These are phyloP conservation scores for Metarhizium album DNA, from an alignment of 2,329 filamentous ascomycete species.

Conservation along the genomic window DNA sequence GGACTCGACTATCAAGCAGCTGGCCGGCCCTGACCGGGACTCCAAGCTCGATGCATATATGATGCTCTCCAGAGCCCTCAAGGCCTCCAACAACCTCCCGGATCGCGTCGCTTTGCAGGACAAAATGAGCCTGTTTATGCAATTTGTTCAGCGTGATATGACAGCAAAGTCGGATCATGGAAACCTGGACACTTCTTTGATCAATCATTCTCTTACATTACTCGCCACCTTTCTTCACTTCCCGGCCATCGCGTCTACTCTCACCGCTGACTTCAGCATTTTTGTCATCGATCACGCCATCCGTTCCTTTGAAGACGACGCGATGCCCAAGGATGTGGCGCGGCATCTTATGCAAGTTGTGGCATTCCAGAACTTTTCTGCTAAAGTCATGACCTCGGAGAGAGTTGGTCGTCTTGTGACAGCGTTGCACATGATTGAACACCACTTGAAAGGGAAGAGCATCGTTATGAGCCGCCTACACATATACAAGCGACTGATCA, in stretches of 20 bases:
- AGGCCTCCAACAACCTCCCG: conserved; percentile 72
- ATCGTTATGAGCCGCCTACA: conserved; percentile 66
- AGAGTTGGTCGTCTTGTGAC: conserved; percentile 61
- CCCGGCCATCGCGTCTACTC: conserved; percentile 53
- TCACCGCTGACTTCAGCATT: conserved; percentile 67
- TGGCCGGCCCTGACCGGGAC: conserved; percentile 62
- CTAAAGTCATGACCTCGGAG: conserved; percentile 61
- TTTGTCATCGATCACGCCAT: conserved; percentile 78
- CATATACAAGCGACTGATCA: conserved; percentile 68
- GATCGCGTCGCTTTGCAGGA: conserved; percentile 60
- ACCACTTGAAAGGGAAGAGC: conserved; percentile 67
- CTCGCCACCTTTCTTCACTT: conserved; percentile 69
- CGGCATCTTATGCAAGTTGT: conserved; percentile 74
- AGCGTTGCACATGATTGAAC: conserved; percentile 60
- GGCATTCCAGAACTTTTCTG: conserved; percentile 66
- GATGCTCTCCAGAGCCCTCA: conserved; percentile 63
- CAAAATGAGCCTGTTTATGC: conserved; percentile 67
- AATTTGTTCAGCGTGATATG: conserved; percentile 79
- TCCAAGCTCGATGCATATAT: conserved; percentile 78
- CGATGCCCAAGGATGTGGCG: conserved; percentile 64
- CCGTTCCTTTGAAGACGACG: conserved; percentile 55
- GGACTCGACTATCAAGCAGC: conserved; percentile 71
- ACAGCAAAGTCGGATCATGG: conserved; percentile 47
- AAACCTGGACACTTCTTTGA: conserved; percentile 54
- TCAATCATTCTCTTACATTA: conserved; percentile 68